These are phyloP conservation scores for Phytophthora fragariaefolia DNA, from an alignment of 352 stramenopile genomes.

Conservation along the genomic window DNA sequence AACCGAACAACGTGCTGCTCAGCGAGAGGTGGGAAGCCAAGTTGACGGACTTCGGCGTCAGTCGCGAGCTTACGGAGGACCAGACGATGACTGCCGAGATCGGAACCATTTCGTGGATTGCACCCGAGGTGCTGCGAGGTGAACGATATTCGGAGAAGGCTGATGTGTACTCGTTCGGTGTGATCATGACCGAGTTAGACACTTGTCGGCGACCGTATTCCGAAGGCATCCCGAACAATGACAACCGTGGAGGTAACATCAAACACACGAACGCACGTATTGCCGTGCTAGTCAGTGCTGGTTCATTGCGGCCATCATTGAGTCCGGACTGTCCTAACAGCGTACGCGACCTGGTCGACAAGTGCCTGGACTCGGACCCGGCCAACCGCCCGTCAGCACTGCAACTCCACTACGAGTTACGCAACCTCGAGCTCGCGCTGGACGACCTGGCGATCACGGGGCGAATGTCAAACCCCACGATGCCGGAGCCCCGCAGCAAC, in stretches of 20 bases:
- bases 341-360: slow-evolving; percentile 49
- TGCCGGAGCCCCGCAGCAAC: slow-evolving; percentile 23
- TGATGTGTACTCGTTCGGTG: slow-evolving; percentile 81
- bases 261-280: slow-evolving; percentile 56
- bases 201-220: slow-evolving; percentile 50
- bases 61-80: slow-evolving; percentile 41
- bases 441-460: slow-evolving; percentile 30
- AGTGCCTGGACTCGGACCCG: slow-evolving; percentile 59
- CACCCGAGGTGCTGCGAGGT: slow-evolving; percentile 69
- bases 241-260: slow-evolving; percentile 28
- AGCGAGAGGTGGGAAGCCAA: slow-evolving; percentile 51
- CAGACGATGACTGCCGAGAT: slow-evolving; percentile 59
- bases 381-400: slow-evolving; percentile 58
- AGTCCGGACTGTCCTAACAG: slow-evolving; percentile 50
- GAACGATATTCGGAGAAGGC: slow-evolving; percentile 71
- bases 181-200: slow-evolving; percentile 63
- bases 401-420: slow-evolving; percentile 74
- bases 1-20: slow-evolving; percentile 59
- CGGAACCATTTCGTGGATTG: slow-evolving; percentile 69
- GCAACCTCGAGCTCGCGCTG: slow-evolving; percentile 36
- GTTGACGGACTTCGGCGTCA: slow-evolving; percentile 69
- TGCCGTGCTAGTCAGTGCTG: slow-evolving; percentile 61
- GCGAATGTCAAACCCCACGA: slow-evolving; percentile 5
- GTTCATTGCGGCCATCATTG: slow-evolving; percentile 51
- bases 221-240: slow-evolving; percentile 35